Percentiles rank a stretch among this genome's conserved stretches.
phyloP scores from a whole-genome alignment of 805 yeast species.

The Saccharomycopsis selenospora region DNA sequence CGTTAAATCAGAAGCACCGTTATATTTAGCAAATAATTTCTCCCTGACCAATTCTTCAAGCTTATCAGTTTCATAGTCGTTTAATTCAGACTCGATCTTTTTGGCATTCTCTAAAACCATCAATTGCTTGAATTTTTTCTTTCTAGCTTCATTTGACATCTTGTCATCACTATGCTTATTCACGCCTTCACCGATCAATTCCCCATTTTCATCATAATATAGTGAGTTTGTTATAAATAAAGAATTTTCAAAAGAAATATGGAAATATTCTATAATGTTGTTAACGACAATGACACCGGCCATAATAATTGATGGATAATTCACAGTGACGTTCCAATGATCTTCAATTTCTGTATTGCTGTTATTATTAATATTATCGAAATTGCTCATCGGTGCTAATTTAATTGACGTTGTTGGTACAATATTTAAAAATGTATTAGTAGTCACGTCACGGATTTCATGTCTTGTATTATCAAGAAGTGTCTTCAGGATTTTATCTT shows the following conservation, averaged over 20 bases:
- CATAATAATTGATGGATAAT: slow-evolving; percentile 10
- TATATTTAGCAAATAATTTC: slow-evolving; percentile 9
- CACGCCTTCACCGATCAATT: not conserved
- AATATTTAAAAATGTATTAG: not conserved
- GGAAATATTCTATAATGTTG: slow-evolving; percentile 18
- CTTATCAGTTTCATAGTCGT: slow-evolving; percentile 9
- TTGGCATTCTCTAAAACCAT: slow-evolving; percentile 3
- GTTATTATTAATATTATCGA: not conserved
- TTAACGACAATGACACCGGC: slow-evolving; percentile 14
- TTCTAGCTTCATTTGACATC: not conserved
- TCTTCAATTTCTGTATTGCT: not conserved
- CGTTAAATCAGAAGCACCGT: slow-evolving; percentile 13
- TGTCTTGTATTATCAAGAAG: not conserved
- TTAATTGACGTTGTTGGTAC: slow-evolving; percentile 9
- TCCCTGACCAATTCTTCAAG: not conserved
- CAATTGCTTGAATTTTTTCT: slow-evolving; percentile 5
- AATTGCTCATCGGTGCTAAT: slow-evolving; percentile 1
- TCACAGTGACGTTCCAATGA: not conserved
- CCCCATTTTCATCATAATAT: not conserved
- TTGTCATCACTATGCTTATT: not conserved
- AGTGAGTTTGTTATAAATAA: slow-evolving; percentile 8
- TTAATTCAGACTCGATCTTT: slow-evolving; percentile 9
- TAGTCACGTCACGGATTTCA: not conserved
- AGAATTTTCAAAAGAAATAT: slow-evolving; percentile 17
- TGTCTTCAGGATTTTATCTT: slow-evolving; percentile 11